Percentiles rank a stretch among this genome's conserved stretches.
Evolutionary conservation across 2,329 filamentous ascomycete species (phyloP).

Genomic region (Phialophora chinensis): DNA sequence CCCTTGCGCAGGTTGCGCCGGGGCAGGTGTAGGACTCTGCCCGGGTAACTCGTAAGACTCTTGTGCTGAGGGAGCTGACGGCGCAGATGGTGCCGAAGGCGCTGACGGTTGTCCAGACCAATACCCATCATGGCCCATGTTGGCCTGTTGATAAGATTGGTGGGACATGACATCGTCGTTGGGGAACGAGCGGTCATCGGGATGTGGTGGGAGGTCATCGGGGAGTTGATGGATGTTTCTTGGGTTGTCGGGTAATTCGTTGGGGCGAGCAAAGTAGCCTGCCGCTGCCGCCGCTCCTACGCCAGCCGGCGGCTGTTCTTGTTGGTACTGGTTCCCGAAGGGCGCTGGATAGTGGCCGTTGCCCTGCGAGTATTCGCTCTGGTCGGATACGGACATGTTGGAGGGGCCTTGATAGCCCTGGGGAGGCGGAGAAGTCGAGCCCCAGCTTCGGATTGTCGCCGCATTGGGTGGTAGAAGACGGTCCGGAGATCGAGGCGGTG

Average conservation of each 20-base stretch:
- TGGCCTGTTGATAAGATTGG: slow-evolving; percentile 22
- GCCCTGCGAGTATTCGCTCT: slow-evolving; percentile 33
- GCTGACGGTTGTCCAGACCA: slow-evolving; percentile 18
- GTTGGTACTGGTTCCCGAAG: slow-evolving; percentile 11
- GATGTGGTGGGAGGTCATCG: slow-evolving; percentile 10
- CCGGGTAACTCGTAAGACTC: slow-evolving; percentile 32
- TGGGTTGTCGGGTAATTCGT: slow-evolving; percentile 27
- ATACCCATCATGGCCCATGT: slow-evolving; percentile 18
- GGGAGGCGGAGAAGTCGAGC: slow-evolving; percentile 23
- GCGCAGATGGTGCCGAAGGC: slow-evolving; percentile 8
- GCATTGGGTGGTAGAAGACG: slow-evolving; percentile 28
- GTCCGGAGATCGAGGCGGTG: slow-evolving; percentile 33
- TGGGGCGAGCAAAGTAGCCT: slow-evolving; percentile 16
- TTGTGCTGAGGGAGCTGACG: slow-evolving; percentile 15
- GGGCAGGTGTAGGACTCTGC: slow-evolving; percentile 5
- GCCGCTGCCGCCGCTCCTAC: not conserved
- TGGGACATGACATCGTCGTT: slow-evolving; percentile 22
- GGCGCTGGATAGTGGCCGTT: slow-evolving; percentile 10
- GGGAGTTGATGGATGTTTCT: slow-evolving; percentile 26
- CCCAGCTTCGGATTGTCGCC: slow-evolving; percentile 21
- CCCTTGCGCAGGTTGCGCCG: slow-evolving; percentile 10
- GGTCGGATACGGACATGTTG: slow-evolving; percentile 33
- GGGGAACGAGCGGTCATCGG: slow-evolving; percentile 5
- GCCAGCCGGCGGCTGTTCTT: slow-evolving; percentile 7
- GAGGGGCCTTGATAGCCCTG: slow-evolving; percentile 22